Conservation (phyloP, 2,329 filamentous ascomycete genomes). For the Penicillium paneum region DNA sequence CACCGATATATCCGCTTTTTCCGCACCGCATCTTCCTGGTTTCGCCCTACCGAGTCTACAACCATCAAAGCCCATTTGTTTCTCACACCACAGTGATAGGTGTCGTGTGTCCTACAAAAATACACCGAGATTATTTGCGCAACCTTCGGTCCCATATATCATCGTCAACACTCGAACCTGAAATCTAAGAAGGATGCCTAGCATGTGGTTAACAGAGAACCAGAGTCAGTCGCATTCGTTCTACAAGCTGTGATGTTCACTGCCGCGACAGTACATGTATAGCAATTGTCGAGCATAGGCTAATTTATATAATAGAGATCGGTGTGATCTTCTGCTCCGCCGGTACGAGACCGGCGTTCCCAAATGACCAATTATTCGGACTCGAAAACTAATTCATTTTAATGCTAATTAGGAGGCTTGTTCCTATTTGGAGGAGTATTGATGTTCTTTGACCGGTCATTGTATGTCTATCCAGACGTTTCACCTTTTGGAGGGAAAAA, state of each 20-base stretch:
- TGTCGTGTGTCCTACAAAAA: neutral
- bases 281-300: slow-evolving; percentile 5
- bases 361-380: neutral
- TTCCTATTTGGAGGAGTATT: slow-evolving; percentile 93
- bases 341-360: slow-evolving; percentile 57
- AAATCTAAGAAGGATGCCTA: slow-evolving; percentile 61
- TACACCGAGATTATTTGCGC: neutral
- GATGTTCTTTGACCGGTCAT: slow-evolving; percentile 95
- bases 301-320: slow-evolving; percentile 64
- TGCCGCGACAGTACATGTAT: neutral
- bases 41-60: neutral
- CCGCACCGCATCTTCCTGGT: neutral
- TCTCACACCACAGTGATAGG: neutral
- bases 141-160: neutral
- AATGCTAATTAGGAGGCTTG: slow-evolving; percentile 67
- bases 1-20: neutral
- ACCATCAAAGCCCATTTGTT: neutral
- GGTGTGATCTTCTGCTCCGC: slow-evolving; percentile 97
- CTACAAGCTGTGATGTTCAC: neutral
- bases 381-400: slow-evolving; percentile 15
- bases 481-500: neutral
- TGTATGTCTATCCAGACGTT: slow-evolving; percentile 56
- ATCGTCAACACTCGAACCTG: neutral
- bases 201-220: slow-evolving; percentile 94
- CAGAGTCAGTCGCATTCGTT: slow-evolving; percentile 67